Conservation (phyloP, 768 basidiomycete species). For the Rhodocollybia butyracea region DNA sequence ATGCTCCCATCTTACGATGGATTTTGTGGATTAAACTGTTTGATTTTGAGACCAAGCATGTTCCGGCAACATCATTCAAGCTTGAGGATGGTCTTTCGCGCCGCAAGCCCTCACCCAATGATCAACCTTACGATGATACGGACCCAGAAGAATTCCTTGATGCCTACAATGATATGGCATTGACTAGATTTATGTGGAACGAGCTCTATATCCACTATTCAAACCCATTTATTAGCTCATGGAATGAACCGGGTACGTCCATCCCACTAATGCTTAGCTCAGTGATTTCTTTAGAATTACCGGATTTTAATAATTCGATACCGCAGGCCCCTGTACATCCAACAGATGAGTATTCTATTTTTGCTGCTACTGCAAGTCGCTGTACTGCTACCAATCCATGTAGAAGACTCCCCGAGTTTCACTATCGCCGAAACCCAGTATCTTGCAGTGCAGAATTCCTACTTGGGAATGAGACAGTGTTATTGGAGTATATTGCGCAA, state of each 20-base stretch:
- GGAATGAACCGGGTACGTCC: too few species aligned
- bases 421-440: background rate
- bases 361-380: background rate
- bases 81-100: slow-evolving; percentile 35
- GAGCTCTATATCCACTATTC: too few species aligned
- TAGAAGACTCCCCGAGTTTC: background rate
- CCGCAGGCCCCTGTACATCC: background rate
- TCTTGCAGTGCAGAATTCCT: background rate
- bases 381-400: background rate
- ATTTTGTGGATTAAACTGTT: slow-evolving; percentile 31
- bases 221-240: background rate
- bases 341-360: background rate
- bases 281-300: too few species aligned
- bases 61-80: slow-evolving; percentile 24
- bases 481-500: background rate
- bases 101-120: too few species aligned
- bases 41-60: slow-evolving; percentile 33
- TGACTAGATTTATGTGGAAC: background rate
- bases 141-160: slow-evolving; percentile 20
- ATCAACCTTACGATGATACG: slow-evolving; percentile 12
- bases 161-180: background rate
- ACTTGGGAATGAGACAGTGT: background rate
- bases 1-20: slow-evolving; percentile 34
- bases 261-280: too few species aligned
- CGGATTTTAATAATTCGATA: too few species aligned